Percentiles rank a stretch among this genome's conserved stretches.
phyloP scores from a whole-genome alignment of 768 basidiomycete genomes.

The Agaricus bisporus region DNA sequence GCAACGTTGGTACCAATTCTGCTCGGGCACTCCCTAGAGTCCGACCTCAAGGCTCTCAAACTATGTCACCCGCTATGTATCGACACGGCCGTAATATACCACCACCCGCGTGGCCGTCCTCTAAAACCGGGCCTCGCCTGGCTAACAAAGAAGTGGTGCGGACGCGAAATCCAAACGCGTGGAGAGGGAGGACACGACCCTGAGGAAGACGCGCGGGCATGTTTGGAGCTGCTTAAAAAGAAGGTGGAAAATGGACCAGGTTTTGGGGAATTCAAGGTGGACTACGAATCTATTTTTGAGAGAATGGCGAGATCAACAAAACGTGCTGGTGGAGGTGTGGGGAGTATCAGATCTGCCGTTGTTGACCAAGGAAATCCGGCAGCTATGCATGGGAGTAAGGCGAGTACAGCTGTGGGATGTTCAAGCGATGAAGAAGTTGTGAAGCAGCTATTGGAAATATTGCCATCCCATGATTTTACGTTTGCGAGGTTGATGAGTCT shows the following conservation, averaged over 20 bases:
- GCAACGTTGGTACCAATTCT: slow-evolving; percentile 65
- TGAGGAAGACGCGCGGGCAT: slow-evolving; percentile 90
- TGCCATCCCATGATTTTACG: slow-evolving; percentile 68
- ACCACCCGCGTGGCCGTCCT: slow-evolving; percentile 90
- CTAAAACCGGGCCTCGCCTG: slow-evolving; percentile 95
- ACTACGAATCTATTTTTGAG: slow-evolving; percentile 86
- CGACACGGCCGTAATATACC: slow-evolving; percentile 86
- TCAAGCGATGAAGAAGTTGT: slow-evolving; percentile 73
- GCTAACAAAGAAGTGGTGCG: slow-evolving; percentile 92
- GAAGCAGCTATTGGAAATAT: slow-evolving; percentile 52
- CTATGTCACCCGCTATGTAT: slow-evolving; percentile 83
- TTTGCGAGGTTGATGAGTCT: slow-evolving; percentile 83
- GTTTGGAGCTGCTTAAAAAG: slow-evolving; percentile 74
- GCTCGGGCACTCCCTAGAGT: slow-evolving; percentile 93
- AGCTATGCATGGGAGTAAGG: slow-evolving; percentile 82
- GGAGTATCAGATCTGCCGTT: slow-evolving; percentile 53
- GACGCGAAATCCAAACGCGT: slow-evolving; percentile 78
- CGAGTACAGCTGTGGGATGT: slow-evolving; percentile 71
- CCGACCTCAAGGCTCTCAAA: slow-evolving; percentile 84
- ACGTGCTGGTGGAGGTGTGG: slow-evolving; percentile 24
- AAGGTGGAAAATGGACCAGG: slow-evolving; percentile 74
- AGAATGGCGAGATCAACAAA: slow-evolving; percentile 56
- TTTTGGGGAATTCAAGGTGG: slow-evolving; percentile 83
- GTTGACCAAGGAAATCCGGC: slow-evolving; percentile 83
- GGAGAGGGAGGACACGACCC: slow-evolving; percentile 91